Base-by-base conservation (phyloP, 108 stramenopile species). In the Schizochytrium sp. region DNA sequence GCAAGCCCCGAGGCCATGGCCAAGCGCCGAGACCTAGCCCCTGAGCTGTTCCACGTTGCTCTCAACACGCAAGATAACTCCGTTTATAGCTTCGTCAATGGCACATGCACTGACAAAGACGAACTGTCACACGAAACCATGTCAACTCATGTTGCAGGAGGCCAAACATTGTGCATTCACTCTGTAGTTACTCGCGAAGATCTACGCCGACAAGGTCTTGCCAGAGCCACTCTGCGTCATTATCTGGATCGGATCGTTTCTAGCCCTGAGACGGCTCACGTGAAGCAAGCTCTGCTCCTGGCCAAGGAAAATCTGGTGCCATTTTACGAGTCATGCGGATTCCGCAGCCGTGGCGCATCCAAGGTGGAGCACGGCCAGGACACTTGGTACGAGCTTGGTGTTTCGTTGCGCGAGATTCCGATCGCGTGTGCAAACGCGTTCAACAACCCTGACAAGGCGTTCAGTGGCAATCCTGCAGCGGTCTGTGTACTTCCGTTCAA, bases 381-480 rank as follows among this genome's bases (percentile, higher is more conserved):
- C 8, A 4, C 1, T 10, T 88, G 47, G 61, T n/a, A 47, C 12
- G 41, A 69, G 4, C 56, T 88, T n/a, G 12, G 3, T 46, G n/a
- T 46, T 2, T 47, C 49, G 46, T 50, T 44, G 38, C 60, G 61
- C 17, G 0, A 55, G 60, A 28, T 41, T 41, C 15, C 40, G 3
- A 17, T 69, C 19, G 88, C 61, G 3, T 50, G 44, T 3, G 89
- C 28, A 7, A 97, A 99, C 92, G 93, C 95, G 61, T 97, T 98
- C 90, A 93, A 95, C 15, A 88, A 55, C 0, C 76, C 89, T 12
- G 58, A 49, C 17, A 69, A 60, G n/a, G 87, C 93, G 10, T 97
- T 96, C 19, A 92, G 93, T 46, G 99, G 99, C 5, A 99, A 99
- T 89, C 96, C 98, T 28, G 99, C 99, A 40, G 97, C 95, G n/a